A percentile compares a stretch with the other conserved stretches of the same genome.
These are phyloP conservation scores for Maudiozyma pseudohumilis DNA, from an alignment of 805 yeast genomes.

Conservation along the genomic window DNA sequence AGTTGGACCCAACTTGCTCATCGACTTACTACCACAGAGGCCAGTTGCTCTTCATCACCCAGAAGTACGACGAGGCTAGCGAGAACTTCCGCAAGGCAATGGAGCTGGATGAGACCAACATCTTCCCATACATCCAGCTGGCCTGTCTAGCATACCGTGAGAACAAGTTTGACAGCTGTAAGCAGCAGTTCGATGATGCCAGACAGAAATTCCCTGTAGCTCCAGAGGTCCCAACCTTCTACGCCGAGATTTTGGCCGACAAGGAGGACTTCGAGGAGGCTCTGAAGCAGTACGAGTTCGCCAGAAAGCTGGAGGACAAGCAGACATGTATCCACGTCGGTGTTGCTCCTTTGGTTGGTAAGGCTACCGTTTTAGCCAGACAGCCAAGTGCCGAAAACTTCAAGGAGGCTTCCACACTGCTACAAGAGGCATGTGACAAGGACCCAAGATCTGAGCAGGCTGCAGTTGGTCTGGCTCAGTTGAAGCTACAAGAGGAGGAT, in stretches of 20 bases:
- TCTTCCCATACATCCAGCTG: slow-evolving; percentile 80
- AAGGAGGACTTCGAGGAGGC: slow-evolving; percentile 65
- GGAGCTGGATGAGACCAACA: slow-evolving; percentile 61
- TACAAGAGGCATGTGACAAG: slow-evolving; percentile 64
- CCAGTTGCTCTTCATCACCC: slow-evolving; percentile 77
- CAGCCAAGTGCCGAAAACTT: slow-evolving; percentile 36
- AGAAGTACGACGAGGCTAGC: slow-evolving; percentile 63
- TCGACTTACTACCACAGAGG: slow-evolving; percentile 92
- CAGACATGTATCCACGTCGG: slow-evolving; percentile 61
- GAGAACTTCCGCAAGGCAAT: slow-evolving; percentile 67
- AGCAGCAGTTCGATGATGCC: slow-evolving; percentile 57
- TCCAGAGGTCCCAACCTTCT: slow-evolving; percentile 90
- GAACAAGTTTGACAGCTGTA: slow-evolving; percentile 44
- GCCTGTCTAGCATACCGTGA: slow-evolving; percentile 87
- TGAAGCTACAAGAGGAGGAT: slow-evolving; percentile 73
- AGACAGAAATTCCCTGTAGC: slow-evolving; percentile 69
- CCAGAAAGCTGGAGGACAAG: slow-evolving; percentile 70
- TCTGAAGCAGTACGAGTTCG: slow-evolving; percentile 71
- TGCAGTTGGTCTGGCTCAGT: slow-evolving; percentile 82
- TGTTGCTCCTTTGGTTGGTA: slow-evolving; percentile 81
- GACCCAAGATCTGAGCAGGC: slow-evolving; percentile 91
- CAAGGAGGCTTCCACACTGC: slow-evolving; percentile 51
- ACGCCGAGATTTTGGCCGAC: slow-evolving; percentile 88
- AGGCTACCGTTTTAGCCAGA: slow-evolving; percentile 64
- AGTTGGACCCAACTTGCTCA: slow-evolving; percentile 57